phyloP scores from a whole-genome alignment of 163 green algal genomes.

The Prototheca wickerhamii region DNA sequence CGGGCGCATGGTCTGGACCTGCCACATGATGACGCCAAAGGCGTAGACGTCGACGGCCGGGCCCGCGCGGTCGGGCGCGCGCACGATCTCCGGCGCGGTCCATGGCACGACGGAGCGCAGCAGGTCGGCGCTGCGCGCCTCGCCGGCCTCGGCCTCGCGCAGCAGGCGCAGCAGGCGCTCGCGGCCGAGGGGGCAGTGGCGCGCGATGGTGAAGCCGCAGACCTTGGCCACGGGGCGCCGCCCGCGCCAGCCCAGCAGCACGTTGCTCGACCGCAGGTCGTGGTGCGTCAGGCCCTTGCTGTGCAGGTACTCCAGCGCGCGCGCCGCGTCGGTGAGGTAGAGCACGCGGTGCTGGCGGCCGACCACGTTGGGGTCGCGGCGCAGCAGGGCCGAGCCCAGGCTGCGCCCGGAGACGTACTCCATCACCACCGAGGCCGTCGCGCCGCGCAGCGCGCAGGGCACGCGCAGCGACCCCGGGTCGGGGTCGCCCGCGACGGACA shows the following conservation, averaged over 20 bases:
- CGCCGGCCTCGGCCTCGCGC: neutral
- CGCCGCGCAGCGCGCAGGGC: conserved; percentile 10
- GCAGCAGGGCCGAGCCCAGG: conserved; percentile 28
- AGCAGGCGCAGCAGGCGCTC: neutral
- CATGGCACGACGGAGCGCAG: conserved; percentile 14
- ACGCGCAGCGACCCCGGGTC: conserved; percentile 15
- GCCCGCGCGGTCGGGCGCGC: conserved; percentile 8
- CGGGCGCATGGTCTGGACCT: conserved; percentile 14
- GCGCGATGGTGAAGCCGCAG: conserved; percentile 11
- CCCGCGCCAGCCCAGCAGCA: conserved; percentile 25
- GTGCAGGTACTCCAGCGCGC: conserved; percentile 17
- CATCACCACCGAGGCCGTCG: conserved; percentile 44
- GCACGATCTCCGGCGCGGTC: conserved; percentile 21
- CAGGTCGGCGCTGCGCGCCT: neutral
- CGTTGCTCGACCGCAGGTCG: conserved; percentile 9
- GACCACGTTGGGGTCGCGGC: conserved; percentile 30
- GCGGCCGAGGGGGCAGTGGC: neutral
- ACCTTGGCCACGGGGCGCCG: conserved; percentile 19
- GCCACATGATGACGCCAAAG: conserved; percentile 23
- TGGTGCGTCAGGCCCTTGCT: conserved; percentile 7
- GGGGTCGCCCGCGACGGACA: no score
- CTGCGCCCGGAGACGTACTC: conserved; percentile 36
- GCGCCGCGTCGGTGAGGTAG: conserved; percentile 43
- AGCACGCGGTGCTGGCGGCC: conserved; percentile 33
- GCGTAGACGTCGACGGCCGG: conserved; percentile 12